phyloP scores from a whole-genome alignment of 1,284 basidiomycete genomes.

The Irpex rosettiformis region DNA sequence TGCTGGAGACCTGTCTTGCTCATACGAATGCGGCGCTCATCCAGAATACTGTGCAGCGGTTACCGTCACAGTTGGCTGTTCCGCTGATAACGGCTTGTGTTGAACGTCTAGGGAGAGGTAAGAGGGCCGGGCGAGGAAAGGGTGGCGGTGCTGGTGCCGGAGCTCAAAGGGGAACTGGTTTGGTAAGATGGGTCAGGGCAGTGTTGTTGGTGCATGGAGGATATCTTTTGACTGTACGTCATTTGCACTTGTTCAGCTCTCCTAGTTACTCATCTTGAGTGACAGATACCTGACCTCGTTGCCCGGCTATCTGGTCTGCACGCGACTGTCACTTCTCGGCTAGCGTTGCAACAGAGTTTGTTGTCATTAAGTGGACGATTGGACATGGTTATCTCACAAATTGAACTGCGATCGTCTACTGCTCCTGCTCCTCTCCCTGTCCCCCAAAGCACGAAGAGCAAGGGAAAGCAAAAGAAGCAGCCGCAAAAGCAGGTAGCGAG shows the following conservation, averaged over 20 bases:
- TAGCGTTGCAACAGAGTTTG: conserved; percentile 83
- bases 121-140: conserved; percentile 67
- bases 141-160: conserved; percentile 82
- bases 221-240: conserved; percentile 89
- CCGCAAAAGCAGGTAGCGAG: conserved; percentile 39
- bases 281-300: conserved; percentile 82
- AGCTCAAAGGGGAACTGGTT: conserved; percentile 79
- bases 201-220: conserved; percentile 87
- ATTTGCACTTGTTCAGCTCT: conserved; percentile 7
- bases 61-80: conserved; percentile 89
- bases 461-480: conserved; percentile 18
- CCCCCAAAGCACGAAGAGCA: conserved; percentile 27
- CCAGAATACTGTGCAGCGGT: conserved; percentile 81
- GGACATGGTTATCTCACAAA: conserved; percentile 92
- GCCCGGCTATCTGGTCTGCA: conserved; percentile 83
- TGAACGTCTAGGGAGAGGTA: conserved; percentile 83
- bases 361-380: conserved; percentile 86
- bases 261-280: conserved; percentile 19
- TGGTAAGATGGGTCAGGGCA: conserved; percentile 88
- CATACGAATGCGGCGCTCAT: conserved; percentile 85
- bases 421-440: conserved; percentile 53
- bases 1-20: conserved; percentile 86
- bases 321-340: conserved; percentile 75
- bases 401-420: conserved; percentile 75
- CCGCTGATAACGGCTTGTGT: conserved; percentile 88